Evolutionary conservation across 108 stramenopile genomes (phyloP).

Genomic region (Cyclostephanos tholiformis): DNA sequence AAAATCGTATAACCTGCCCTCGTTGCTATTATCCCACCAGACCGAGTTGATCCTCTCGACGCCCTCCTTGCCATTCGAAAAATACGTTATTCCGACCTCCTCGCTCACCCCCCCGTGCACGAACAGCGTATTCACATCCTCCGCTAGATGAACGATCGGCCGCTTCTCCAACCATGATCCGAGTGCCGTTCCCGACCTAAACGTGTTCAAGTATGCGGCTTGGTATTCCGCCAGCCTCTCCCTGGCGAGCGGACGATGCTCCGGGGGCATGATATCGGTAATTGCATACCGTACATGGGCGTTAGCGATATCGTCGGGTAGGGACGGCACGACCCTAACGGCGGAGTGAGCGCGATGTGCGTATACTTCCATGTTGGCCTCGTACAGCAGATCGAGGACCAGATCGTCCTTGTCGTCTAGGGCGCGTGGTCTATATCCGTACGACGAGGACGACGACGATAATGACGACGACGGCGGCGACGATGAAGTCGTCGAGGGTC

Average conservation of each 20-base stretch:
- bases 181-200: constrained; percentile 49
- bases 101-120: constrained; percentile 61
- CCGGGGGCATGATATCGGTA: constrained; percentile 51
- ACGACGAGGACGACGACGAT: not conserved
- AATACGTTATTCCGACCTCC: constrained; percentile 17
- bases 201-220: constrained; percentile 49
- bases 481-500: not conserved
- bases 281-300: constrained; percentile 42
- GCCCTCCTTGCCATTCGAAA: constrained; percentile 42
- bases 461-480: not conserved
- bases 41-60: constrained; percentile 29
- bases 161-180: constrained; percentile 59
- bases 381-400: constrained; percentile 56
- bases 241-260: constrained; percentile 47
- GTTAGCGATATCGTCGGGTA: constrained; percentile 13
- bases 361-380: constrained; percentile 62
- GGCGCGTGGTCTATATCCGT: not conserved
- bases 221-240: constrained; percentile 53
- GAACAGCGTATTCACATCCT: constrained; percentile 51
- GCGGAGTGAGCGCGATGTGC: constrained; percentile 38
- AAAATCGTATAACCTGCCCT: constrained; percentile 47
- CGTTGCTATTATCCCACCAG: constrained; percentile 48
- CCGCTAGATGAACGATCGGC: constrained; percentile 42
- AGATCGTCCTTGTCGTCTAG: constrained; percentile 55
- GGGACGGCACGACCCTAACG: constrained; percentile 35